Base-by-base conservation (phyloP, 768 basidiomycete species). In the Trametes villosa region DNA sequence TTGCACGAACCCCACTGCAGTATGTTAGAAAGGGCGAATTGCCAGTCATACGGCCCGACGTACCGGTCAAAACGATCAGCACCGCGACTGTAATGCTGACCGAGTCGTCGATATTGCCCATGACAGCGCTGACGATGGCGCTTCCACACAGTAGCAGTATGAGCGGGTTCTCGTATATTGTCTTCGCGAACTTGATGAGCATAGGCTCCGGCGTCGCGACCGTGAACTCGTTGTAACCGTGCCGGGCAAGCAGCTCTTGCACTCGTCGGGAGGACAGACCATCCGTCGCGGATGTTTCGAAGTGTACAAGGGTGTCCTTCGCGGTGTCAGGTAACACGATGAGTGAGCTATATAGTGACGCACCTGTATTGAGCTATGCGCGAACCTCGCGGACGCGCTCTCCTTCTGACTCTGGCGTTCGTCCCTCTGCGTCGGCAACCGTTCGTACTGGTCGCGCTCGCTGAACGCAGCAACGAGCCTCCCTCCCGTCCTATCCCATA, bases 101-200 rank as follows among this genome's bases (percentile, higher is more conserved):
- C 6, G 96, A 96, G 69, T 98, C 96, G 71, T 98, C 94, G 34
- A 91, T 76, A 68, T 97, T 96, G n/a, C 96, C 96, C 87, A 98
- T 92, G 48, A 94, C 70, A 2, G 90, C 92, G 70, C 94, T 96
- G 40, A 98, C 86, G 18, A 83, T 78, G 0, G 96, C 95, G 71
- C 95, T 97, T 27, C 86, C 96, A 60, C 96, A 89, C 34, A 98
- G 78, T 2, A 98, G 79, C 24, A 98, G 77, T 69, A 96, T 97
- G 3, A 98, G 77, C 2, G 96, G 96, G 69, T 87, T 93, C 76
- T 98, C 96, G 74, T 96, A 97, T 50, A 98, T 94, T 34, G 91
- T 96, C 74, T 96, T 95, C 15, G 88, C 87, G 71, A 98, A 98
- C 76, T 97, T 97, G 70, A 95, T 75, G 40, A 89, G 75, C 9